Evolutionary conservation across 140 eudicot species (phyloP), one percentile per base, ranked within the genome.

Genomic region (Cichorium intybus): DNA sequence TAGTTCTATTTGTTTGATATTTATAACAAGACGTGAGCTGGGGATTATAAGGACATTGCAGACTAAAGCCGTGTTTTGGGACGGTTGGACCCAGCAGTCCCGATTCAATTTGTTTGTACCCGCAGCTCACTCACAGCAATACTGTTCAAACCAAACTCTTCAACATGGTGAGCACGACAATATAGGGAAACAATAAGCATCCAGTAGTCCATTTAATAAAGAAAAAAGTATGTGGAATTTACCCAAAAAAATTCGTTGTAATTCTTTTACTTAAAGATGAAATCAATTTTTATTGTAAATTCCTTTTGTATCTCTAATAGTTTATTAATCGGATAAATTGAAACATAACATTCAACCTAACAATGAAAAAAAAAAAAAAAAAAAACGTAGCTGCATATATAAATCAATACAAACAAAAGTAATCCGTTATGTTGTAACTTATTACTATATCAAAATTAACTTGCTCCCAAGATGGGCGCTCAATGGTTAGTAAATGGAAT

Each of bases 121-220:
- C 22, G 17, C 61, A 66, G 34, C 51, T 66, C 37, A 50, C n/a
- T 24, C 24, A 43, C 39, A 46, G 39, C n/a, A 48, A 20, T 37
- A 24, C 41, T 18, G 37, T 52, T 34, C 22, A 51, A 52, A 51
- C 21, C 53, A 62, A 18, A 48, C n/a, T 6, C 2, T 46, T 27
- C 43, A 43, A 62, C 68, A 45, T 62, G 69, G 26, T 11, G 62
- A 66, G 41, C 72, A 66, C 53, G 53, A 65, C 49, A 18, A 20
- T 31, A 49, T 27, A 31, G 15, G 11, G 26, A 59, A 3, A 37
- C 28, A 39, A 21, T 22, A 22, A 60, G 66, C 50, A 60, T 37
- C 52, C 66, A 35, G 37, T 21, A 60, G 4, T 35, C 60, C 18
- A 24, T 22, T 14, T 24, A 54, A 54, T 54, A 54, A 54, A 24